Evolutionary conservation across 805 yeast genomes (phyloP).

Genomic region (Wickerhamomyces strasburgensis): DNA sequence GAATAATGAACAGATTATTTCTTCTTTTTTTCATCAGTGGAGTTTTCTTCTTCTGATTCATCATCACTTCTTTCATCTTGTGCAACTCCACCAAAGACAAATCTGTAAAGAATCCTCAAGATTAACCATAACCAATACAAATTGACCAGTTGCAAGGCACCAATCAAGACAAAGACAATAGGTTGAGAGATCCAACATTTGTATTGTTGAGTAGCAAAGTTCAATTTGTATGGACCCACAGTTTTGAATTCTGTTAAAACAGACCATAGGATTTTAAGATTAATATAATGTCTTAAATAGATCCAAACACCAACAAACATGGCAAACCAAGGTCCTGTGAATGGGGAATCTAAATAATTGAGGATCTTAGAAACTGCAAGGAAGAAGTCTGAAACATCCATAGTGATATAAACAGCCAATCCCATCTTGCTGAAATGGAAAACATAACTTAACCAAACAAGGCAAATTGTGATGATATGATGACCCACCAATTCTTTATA

Average conservation of each 20-base stretch:
- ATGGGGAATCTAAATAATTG: conserved; percentile 70
- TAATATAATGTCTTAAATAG: conserved; percentile 83
- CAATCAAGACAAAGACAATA: conserved; percentile 73
- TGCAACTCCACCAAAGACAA: conserved; percentile 67
- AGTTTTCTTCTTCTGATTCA: conserved; percentile 9
- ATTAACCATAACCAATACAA: conserved; percentile 84
- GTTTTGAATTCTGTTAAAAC: conserved; percentile 80
- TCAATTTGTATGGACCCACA: conserved; percentile 74
- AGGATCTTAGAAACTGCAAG: conserved; percentile 79
- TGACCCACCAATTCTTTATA: conserved; percentile 87
- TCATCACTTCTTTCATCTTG: conserved; percentile 38
- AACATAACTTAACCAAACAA: conserved; percentile 82
- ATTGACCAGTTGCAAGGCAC: conserved; percentile 81
- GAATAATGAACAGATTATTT: too few species aligned
- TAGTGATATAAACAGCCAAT: conserved; percentile 79
- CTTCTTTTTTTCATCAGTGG: conserved; percentile 4
- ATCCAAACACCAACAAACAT: conserved; percentile 75
- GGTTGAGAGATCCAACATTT: conserved; percentile 95
- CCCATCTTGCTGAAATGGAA: conserved; percentile 98
- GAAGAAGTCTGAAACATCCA: conserved; percentile 94
- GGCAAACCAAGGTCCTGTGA: conserved; percentile 60
- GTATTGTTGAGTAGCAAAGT: conserved; percentile 89
- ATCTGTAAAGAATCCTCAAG: conserved; percentile 68
- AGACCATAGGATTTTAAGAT: conserved; percentile 76
- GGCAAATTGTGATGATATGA: conserved; percentile 84